A percentile compares a stretch with the other conserved stretches of the same genome.
Conservation (phyloP, 164 flowering plant genomes). For the Houttuynia cordata region DNA sequence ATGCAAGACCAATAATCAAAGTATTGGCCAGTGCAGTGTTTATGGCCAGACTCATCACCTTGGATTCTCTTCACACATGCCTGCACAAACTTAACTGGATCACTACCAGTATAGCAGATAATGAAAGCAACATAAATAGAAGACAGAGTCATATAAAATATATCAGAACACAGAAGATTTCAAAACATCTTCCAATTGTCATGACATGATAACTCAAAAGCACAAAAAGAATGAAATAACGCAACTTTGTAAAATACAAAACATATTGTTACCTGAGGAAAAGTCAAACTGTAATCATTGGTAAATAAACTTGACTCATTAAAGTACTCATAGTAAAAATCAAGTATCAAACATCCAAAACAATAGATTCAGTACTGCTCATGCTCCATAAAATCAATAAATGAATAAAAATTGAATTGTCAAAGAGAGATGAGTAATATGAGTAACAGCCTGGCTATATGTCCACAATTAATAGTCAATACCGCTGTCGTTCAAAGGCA, state of each 20-base stretch:
- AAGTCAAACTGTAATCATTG: too few species aligned
- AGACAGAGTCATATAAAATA: neutral
- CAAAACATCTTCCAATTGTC: neutral
- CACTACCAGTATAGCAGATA: neutral
- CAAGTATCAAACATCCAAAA: neutral
- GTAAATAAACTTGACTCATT: neutral
- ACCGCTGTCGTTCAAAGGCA: too few species aligned
- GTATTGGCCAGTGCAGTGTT: constrained; percentile 90
- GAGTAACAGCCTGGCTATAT: too few species aligned
- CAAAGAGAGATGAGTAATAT: too few species aligned
- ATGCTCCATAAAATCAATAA: too few species aligned
- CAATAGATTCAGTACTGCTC: too few species aligned
- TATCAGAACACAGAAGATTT: neutral
- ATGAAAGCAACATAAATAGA: neutral
- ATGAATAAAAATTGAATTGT: too few species aligned
- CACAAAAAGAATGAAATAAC: too few species aligned
- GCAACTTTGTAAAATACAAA: too few species aligned
- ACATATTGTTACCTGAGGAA: too few species aligned
- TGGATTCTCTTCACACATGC: constrained; percentile 70
- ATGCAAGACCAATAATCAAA: constrained; percentile 85
- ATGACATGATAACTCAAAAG: neutral
- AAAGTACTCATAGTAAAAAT: too few species aligned
- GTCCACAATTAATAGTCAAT: too few species aligned
- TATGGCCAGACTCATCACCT: constrained; percentile 69
- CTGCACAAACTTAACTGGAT: constrained; percentile 16